Evolutionary conservation across 177 flowering plant genomes (phyloP), one percentile per base, ranked within the genome.

Genomic region (Vitis hybrid): DNA sequence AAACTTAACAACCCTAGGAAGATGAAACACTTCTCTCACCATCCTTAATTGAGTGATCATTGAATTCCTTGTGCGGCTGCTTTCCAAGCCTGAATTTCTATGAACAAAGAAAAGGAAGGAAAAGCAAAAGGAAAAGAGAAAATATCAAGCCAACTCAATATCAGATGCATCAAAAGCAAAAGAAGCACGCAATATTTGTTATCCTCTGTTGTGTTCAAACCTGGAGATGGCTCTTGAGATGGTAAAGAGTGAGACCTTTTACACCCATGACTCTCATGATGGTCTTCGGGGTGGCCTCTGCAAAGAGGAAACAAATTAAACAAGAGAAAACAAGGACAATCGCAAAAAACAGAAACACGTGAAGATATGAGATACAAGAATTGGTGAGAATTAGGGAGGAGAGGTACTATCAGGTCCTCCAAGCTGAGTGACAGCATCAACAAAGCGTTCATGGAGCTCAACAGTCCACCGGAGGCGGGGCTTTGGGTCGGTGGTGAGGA

Each of bases 211-310:
- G 15, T 34, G 9, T 65, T 65, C 63, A 74, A 70, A 93, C 99
- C 90, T 95, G 99, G 66, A 95, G 99, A 74, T 95, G 99, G 85
- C 99, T 95, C 84, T 95, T 95, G 79, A 95, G 98, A 83, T 95
- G 99, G 81, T 93, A 95, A 59, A 95, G 96, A 53, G 99, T 95
- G 20, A 95, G 93, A 65, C 99, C 99, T 84, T 95, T 91, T 59
- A 95, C 98, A 65, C 99, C 98, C 99, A 95, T 95, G 60, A 88
- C 97, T 71, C 98, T 87, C 99, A 95, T 91, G 84, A 95, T 95
- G 12, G 98, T 89, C 79, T 94, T 94, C 10, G 98, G 98, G 3
- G 98, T 94, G 13, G 99, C 99, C 86, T 93, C 99, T 95, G 73
- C 76, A 85, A 68, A 73, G 15, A 50, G 29, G 26, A 48, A 50